phyloP scores from a whole-genome alignment of 2,329 filamentous ascomycete species.

The Tolypocladium guangdongense region DNA sequence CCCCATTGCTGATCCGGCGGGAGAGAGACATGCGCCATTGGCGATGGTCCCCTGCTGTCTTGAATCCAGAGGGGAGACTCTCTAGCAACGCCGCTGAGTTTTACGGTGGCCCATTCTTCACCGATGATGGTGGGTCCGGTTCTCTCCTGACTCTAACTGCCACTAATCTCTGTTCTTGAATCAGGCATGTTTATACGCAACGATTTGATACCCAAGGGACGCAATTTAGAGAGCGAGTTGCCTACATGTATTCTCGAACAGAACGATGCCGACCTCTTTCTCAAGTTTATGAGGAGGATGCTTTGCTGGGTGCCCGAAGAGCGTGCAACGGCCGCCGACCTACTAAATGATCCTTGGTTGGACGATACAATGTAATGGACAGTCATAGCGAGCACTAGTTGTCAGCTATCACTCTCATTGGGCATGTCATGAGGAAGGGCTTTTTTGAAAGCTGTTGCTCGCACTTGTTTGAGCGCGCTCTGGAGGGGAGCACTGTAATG shows the following conservation, averaged over 20 bases:
- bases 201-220: conserved; percentile 5
- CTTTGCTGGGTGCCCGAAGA: conserved; percentile 13
- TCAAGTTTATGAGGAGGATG: conserved; percentile 14
- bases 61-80: conserved; percentile 6
- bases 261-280: conserved; percentile 6
- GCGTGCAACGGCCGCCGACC: conserved; percentile 12
- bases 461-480: too few relatives aligned
- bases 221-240: conserved; percentile 4
- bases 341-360: conserved; percentile 14
- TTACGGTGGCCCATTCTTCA: conserved; percentile 11
- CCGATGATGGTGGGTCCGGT: conserved; percentile 7
- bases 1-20: conserved; percentile 7
- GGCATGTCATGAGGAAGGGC: too few relatives aligned
- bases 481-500: too few relatives aligned
- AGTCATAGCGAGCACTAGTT: too few relatives aligned
- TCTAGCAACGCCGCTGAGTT: conserved; percentile 8
- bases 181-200: conserved; percentile 7
- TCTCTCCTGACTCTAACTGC: background rate
- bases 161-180: background rate
- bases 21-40: conserved; percentile 9
- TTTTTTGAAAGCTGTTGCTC: too few relatives aligned
- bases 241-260: conserved; percentile 8
- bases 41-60: conserved; percentile 7
- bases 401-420: too few relatives aligned
- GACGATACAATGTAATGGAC: too few relatives aligned